Evolutionary conservation across 129 eudicot species (phyloP).

Genomic region (Tagetes patula): DNA sequence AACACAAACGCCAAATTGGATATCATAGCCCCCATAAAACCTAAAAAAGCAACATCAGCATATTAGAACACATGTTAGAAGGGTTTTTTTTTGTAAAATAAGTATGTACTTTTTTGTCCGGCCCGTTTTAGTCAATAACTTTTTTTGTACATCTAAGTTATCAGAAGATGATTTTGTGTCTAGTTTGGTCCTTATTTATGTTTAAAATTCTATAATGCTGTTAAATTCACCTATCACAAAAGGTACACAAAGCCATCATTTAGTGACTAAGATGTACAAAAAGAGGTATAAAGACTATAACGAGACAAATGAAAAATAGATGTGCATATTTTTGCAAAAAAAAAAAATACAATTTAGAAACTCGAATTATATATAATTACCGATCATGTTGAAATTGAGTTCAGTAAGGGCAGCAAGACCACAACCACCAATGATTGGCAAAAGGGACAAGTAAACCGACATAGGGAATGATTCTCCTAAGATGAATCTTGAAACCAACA

Average conservation of each 20-base stretch:
- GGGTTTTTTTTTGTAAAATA: neutral
- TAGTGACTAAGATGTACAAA: neutral
- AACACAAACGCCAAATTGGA: constrained; percentile 72
- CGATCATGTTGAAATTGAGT: constrained; percentile 66
- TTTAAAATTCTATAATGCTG: neutral
- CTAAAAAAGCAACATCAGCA: constrained; percentile 26
- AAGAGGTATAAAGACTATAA: neutral
- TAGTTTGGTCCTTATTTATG: neutral
- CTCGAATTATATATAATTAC: constrained; percentile 27
- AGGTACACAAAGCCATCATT: constrained; percentile 2
- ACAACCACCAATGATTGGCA: constrained; percentile 77
- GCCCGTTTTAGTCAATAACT: neutral
- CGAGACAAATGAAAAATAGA: neutral
- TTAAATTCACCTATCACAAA: neutral
- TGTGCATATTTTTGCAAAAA: neutral
- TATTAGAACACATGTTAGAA: constrained; percentile 5
- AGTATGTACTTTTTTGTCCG: neutral
- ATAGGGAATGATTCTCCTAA: constrained; percentile 57
- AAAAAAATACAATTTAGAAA: neutral
- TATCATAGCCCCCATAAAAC: constrained; percentile 75
- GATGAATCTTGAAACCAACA: constrained; percentile 58
- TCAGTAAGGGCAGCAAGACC: constrained; percentile 71
- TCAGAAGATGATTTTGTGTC: neutral
- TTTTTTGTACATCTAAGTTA: neutral
- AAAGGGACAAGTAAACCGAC: constrained; percentile 60